Percentiles rank a stretch among this genome's conserved stretches.
Conservation (phyloP, 306 rosid genomes). For the Lagenaria siceraria region DNA sequence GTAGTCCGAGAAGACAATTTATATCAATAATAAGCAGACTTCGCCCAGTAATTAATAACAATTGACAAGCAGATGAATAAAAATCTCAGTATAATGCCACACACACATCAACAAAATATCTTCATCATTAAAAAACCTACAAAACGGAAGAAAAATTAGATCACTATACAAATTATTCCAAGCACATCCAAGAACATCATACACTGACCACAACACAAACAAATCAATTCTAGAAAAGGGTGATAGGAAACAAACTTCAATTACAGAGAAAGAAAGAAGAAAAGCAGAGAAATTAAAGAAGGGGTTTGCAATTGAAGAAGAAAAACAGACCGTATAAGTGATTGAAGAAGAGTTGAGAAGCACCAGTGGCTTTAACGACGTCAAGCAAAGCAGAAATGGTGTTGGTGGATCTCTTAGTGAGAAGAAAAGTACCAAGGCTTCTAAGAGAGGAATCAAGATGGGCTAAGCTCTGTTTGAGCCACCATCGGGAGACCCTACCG, state of each 20-base stretch:
- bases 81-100: neutral
- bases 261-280: too few relatives aligned
- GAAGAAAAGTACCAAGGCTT: conserved; percentile 63
- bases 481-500: conserved; percentile 95
- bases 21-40: neutral
- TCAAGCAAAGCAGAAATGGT: conserved; percentile 77
- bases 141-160: neutral
- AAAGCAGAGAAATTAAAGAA: neutral
- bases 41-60: neutral
- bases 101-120: neutral
- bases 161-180: neutral
- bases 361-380: conserved; percentile 68
- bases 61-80: neutral
- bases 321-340: conserved; percentile 78
- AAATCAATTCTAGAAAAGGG: neutral
- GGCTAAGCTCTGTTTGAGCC: conserved; percentile 88
- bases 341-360: conserved; percentile 84
- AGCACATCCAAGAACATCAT: neutral
- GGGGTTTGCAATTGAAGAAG: too few relatives aligned
- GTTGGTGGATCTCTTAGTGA: conserved; percentile 70
- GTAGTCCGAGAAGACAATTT: neutral
- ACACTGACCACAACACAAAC: neutral
- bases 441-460: conserved; percentile 74
- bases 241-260: neutral
- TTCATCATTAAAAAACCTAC: neutral